Percentiles rank a stretch among this genome's conserved stretches.
phyloP scores from a whole-genome alignment of 495 filamentous ascomycete species.

The Penicillium pulvis region DNA sequence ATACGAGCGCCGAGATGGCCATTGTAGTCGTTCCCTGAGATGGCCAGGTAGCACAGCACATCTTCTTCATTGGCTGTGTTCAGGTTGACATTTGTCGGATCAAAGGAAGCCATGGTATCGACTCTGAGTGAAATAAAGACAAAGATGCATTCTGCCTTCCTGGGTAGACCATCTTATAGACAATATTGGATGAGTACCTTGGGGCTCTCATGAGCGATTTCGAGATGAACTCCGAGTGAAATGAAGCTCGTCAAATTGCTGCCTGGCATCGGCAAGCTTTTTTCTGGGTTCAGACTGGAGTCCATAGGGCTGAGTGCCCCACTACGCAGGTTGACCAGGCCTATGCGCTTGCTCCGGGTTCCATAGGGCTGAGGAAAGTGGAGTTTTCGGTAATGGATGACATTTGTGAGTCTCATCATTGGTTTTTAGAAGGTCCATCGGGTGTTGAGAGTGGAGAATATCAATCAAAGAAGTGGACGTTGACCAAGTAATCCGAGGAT shows the following conservation, averaged over 20 bases:
- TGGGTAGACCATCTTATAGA: slow-evolving; percentile 7
- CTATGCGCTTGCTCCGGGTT: background rate
- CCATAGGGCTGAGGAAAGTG: background rate
- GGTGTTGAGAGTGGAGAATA: background rate
- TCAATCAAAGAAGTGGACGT: background rate
- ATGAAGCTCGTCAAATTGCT: slow-evolving; percentile 4
- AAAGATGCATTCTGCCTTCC: background rate
- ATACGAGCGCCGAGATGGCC: slow-evolving; percentile 43
- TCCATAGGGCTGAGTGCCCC: background rate
- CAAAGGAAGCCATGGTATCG: slow-evolving; percentile 24
- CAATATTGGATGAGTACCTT: slow-evolving; percentile 7
- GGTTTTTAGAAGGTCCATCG: background rate
- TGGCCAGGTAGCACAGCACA: slow-evolving; percentile 36
- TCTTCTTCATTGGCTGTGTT: slow-evolving; percentile 33
- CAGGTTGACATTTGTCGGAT: slow-evolving; percentile 37
- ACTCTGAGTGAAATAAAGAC: background rate
- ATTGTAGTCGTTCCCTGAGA: slow-evolving; percentile 41
- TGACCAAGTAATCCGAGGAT: background rate
- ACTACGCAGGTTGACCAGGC: background rate
- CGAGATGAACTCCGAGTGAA: background rate
- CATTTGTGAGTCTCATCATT: background rate
- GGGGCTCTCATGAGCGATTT: slow-evolving; percentile 1
- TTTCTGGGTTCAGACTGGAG: background rate
- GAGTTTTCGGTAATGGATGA: background rate
- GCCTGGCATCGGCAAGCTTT: background rate